phyloP scores from a whole-genome alignment of 1,284 basidiomycete species.

The Boletellus dicymbophilus region DNA sequence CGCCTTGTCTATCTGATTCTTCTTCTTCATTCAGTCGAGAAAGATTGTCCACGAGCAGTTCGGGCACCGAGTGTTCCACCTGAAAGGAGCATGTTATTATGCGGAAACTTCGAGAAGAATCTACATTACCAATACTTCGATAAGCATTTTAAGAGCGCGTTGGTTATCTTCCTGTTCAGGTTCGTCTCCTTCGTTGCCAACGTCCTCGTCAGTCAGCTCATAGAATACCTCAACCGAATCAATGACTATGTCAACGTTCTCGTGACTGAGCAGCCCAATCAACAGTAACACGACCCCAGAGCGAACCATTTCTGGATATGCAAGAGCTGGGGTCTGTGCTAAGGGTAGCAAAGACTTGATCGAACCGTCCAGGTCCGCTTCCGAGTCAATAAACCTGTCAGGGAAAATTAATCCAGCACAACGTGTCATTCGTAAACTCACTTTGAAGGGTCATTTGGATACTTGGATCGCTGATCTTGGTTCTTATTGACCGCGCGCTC shows the following conservation, averaged over 20 bases:
- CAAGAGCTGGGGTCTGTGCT: constrained; percentile 82
- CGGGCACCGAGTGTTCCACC: constrained; percentile 82
- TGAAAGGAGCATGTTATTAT: constrained; percentile 32
- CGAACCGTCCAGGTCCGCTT: constrained; percentile 89
- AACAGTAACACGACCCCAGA: constrained; percentile 72
- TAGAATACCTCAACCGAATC: constrained; percentile 91
- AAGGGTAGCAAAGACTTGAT: constrained; percentile 87
- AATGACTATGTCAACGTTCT: constrained; percentile 93
- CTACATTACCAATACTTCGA: constrained; percentile 70
- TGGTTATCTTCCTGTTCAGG: constrained; percentile 67
- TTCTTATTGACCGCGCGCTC: constrained; percentile 93
- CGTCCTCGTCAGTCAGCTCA: constrained; percentile 96
- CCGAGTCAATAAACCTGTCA: constrained; percentile 94
- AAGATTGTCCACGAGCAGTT: constrained; percentile 90
- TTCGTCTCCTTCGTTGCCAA: constrained; percentile 77
- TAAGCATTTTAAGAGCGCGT: constrained; percentile 69
- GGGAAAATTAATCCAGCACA: constrained; percentile 5
- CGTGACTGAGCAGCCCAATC: constrained; percentile 86
- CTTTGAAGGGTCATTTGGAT: constrained; percentile 89
- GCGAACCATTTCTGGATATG: constrained; percentile 89
- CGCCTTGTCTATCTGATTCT: constrained; percentile 86
- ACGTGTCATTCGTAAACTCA: constrained; percentile 30
- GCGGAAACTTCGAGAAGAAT: not conserved
- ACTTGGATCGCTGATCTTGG: constrained; percentile 92
- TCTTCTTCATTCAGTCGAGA: constrained; percentile 80